phyloP scores from a whole-genome alignment of 1,139 yeast genomes.

The Pneumocystis oryctolagi region DNA sequence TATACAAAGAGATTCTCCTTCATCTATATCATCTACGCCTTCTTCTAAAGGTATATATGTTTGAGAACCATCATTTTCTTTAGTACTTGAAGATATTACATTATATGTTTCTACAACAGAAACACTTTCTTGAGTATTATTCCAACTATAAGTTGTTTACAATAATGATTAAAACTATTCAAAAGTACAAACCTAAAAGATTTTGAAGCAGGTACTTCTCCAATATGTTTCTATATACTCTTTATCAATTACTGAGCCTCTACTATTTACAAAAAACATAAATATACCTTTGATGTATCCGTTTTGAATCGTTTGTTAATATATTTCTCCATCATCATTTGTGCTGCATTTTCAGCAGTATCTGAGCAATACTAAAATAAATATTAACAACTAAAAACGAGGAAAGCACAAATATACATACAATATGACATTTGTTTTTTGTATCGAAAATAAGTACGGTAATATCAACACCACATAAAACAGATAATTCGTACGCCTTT shows the following conservation, averaged over 20 bases:
- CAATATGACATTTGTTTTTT: slow-evolving; percentile 13
- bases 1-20: slow-evolving; percentile 9
- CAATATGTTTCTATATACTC: not conserved
- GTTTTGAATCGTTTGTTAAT: slow-evolving; percentile 9
- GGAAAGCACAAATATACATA: not conserved
- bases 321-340: slow-evolving; percentile 7
- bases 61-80: slow-evolving; percentile 1
- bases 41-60: slow-evolving; percentile 4
- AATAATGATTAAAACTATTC: not conserved
- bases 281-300: slow-evolving; percentile 10
- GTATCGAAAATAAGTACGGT: slow-evolving; percentile 12
- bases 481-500: slow-evolving; percentile 14
- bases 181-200: not conserved
- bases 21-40: slow-evolving; percentile 9
- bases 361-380: not conserved
- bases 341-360: not conserved
- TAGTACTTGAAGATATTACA: slow-evolving; percentile 6
- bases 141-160: slow-evolving; percentile 4
- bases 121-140: slow-evolving; percentile 5
- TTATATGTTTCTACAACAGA: slow-evolving; percentile 11
- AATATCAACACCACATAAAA: slow-evolving; percentile 12
- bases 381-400: not conserved
- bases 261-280: not conserved
- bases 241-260: not conserved
- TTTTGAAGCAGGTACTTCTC: not conserved